Evolutionary conservation across 352 stramenopile species (phyloP).

Genomic region (Pythium insidiosum): DNA sequence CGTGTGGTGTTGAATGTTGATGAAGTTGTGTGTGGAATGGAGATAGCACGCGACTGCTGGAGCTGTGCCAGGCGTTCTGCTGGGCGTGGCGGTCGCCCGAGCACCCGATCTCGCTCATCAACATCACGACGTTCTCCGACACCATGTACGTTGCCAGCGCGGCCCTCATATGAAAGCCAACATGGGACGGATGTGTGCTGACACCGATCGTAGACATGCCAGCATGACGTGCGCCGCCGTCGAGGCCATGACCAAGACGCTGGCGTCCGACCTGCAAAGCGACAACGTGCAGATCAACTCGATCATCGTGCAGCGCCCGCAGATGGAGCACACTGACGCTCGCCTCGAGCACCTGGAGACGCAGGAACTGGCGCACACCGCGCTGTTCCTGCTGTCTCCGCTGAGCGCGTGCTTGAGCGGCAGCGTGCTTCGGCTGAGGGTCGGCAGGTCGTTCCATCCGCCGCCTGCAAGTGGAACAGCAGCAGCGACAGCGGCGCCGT

Average conservation of each 20-base stretch:
- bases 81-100: constrained; percentile 16
- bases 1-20: too few relatives aligned
- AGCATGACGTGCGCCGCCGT: constrained; percentile 7
- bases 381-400: constrained; percentile 57
- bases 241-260: constrained; percentile 29
- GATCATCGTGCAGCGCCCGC: constrained; percentile 25
- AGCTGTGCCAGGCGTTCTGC: constrained; percentile 21
- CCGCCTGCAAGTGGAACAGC: too few relatives aligned
- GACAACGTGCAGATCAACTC: constrained; percentile 48
- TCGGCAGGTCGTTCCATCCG: too few relatives aligned
- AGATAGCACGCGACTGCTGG: constrained; percentile 17
- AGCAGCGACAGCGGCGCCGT: too few relatives aligned
- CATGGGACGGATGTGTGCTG: too few relatives aligned
- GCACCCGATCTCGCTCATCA: constrained; percentile 16
- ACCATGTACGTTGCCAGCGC: constrained; percentile 10
- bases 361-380: constrained; percentile 33
- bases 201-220: background rate
- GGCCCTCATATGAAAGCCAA: too few relatives aligned
- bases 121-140: constrained; percentile 17
- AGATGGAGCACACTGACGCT: background rate
- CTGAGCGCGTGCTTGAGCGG: constrained; percentile 37
- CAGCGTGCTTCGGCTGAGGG: constrained; percentile 50
- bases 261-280: constrained; percentile 27
- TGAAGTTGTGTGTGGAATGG: background rate
- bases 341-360: background rate